phyloP scores from a whole-genome alignment of 768 basidiomycete genomes.

The Xanthoconium stramineum region DNA sequence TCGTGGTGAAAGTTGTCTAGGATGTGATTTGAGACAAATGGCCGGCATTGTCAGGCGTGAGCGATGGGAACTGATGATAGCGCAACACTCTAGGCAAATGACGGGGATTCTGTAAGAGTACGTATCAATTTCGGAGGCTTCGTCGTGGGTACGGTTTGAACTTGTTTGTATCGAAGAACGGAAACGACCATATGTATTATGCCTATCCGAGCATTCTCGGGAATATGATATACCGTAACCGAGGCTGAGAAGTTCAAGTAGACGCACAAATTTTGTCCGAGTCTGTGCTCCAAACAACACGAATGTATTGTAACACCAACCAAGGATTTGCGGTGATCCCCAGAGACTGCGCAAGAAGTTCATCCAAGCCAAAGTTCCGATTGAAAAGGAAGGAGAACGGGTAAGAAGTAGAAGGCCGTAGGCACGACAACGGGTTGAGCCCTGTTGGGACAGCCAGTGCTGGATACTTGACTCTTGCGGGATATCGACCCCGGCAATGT shows the following conservation, averaged over 20 bases:
- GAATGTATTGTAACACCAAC: neutral
- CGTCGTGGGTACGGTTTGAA: conserved; percentile 3
- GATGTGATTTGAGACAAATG: too few species aligned
- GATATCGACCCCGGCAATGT: neutral
- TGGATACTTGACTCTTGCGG: neutral
- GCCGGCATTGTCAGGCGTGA: too few species aligned
- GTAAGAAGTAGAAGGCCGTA: neutral
- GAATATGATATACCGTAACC: neutral
- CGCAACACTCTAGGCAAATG: conserved; percentile 7
- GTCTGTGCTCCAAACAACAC: neutral
- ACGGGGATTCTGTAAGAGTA: conserved; percentile 8
- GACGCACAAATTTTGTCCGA: neutral
- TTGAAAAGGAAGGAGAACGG: neutral
- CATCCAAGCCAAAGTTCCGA: conserved; percentile 4
- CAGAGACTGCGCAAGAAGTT: neutral
- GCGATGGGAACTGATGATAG: too few species aligned
- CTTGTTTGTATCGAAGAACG: conserved; percentile 4
- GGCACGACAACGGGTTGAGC: conserved; percentile 8
- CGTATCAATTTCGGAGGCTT: neutral
- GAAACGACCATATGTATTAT: neutral
- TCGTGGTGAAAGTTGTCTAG: conserved; percentile 26
- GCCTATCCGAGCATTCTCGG: neutral
- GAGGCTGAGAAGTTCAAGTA: neutral
- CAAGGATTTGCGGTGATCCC: neutral
- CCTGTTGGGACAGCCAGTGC: neutral